Evolutionary conservation across 371 early-diverging fungal genomes (phyloP).

Genomic region (Mucor piriformis): DNA sequence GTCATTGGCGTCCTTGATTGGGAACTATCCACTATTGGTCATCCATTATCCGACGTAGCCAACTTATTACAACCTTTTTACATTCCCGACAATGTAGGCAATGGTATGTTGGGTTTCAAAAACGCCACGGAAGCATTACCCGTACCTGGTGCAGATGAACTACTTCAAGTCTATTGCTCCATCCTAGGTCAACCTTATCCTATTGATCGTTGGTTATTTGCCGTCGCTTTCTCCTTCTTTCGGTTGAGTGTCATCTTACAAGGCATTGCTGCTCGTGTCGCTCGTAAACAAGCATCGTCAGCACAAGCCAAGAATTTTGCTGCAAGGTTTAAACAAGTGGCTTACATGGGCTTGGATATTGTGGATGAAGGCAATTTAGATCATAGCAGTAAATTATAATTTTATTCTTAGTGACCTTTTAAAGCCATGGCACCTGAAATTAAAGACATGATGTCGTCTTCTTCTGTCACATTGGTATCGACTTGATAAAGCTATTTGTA

Average conservation of each 20-base stretch:
- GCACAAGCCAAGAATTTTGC: constrained; percentile 66
- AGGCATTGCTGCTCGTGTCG: constrained; percentile 89
- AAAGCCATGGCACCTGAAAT: constrained; percentile 47
- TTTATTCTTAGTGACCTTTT: constrained; percentile 26
- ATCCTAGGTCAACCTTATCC: constrained; percentile 62
- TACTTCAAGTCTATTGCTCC: constrained; percentile 70
- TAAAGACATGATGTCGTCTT: constrained; percentile 24
- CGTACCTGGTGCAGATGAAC: constrained; percentile 64
- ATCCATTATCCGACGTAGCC: constrained; percentile 90
- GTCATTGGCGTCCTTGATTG: constrained; percentile 95
- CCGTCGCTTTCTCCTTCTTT: constrained; percentile 56
- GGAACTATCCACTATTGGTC: constrained; percentile 94
- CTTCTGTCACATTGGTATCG: constrained; percentile 19
- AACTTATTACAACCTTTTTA: constrained; percentile 83
- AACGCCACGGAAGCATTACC: constrained; percentile 56
- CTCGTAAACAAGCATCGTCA: constrained; percentile 85
- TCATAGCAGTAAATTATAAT: constrained; percentile 22
- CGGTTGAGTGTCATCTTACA: constrained; percentile 80
- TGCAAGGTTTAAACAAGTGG: constrained; percentile 37
- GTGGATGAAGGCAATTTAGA: constrained; percentile 40
- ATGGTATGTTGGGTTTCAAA: constrained; percentile 42
- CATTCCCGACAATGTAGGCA: constrained; percentile 43
- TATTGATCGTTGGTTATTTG: constrained; percentile 66
- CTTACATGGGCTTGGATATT: constrained; percentile 34
- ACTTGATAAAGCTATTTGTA: constrained; percentile 37